These are phyloP conservation scores for Bocquillonia castaneifolia DNA, from an alignment of 441 rosid genomes.

Conservation along the genomic window DNA sequence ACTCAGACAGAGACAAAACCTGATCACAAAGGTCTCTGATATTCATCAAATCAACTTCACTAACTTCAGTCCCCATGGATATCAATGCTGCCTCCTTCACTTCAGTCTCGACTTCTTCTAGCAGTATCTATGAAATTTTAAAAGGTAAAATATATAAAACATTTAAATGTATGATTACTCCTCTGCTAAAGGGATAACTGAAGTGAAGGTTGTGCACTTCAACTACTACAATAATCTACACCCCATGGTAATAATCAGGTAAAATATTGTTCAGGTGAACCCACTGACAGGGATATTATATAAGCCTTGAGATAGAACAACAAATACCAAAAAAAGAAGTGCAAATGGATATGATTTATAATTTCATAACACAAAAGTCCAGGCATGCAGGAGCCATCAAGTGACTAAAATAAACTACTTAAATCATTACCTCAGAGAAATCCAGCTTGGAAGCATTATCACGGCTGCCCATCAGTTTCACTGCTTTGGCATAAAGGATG, in stretches of 20 bases:
- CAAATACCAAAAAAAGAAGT: background rate
- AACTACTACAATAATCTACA: too few species aligned
- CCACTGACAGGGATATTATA: background rate
- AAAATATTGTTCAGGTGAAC: background rate
- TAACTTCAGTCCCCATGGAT: conserved; percentile 94
- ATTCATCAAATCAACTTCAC: conserved; percentile 67
- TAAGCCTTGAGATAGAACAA: background rate
- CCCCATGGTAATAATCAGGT: background rate
- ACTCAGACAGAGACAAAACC: conserved; percentile 77
- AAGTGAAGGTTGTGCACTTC: background rate
- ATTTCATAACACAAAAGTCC: background rate
- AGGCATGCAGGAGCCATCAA: background rate
- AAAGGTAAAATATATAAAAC: background rate
- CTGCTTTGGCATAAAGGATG: conserved; percentile 76
- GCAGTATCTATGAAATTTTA: conserved; percentile 41
- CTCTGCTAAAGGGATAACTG: background rate
- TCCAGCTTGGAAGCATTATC: conserved; percentile 78
- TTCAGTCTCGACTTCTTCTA: conserved; percentile 70
- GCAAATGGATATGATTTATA: background rate
- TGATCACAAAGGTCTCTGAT: conserved; percentile 84
- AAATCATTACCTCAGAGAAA: conserved; percentile 64
- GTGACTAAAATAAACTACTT: background rate
- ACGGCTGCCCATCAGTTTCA: conserved; percentile 78
- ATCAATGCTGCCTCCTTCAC: conserved; percentile 79
- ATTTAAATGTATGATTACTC: background rate